Percentiles rank a stretch among this genome's conserved stretches.
phyloP scores from a whole-genome alignment of 306 rosid species.

The Dryas octopetala region DNA sequence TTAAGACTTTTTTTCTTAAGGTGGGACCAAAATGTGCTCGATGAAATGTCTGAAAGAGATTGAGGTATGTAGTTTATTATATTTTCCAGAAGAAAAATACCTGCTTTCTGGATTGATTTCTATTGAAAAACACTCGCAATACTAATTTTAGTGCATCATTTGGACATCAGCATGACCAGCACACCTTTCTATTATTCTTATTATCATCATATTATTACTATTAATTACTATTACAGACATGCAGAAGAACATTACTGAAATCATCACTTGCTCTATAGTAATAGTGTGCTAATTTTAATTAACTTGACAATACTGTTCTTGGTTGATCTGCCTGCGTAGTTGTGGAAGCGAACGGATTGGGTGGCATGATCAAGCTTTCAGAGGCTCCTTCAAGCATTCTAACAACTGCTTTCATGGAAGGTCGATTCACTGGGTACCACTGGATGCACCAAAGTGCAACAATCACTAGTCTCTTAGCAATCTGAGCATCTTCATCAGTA shows the following conservation, averaged over 20 bases:
- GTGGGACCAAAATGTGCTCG: no score
- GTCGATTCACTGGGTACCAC: slow-evolving; percentile 19
- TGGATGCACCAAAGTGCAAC: slow-evolving; percentile 24
- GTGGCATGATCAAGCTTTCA: slow-evolving; percentile 8
- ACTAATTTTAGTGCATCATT: not conserved
- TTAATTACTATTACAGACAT: no score
- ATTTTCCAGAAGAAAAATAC: no score
- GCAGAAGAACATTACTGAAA: no score
- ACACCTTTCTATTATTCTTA: no score
- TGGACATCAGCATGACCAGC: not conserved
- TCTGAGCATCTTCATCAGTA: not conserved
- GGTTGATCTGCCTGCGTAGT: not conserved
- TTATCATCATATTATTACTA: no score
- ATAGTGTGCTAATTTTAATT: not conserved
- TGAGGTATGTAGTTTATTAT: no score
- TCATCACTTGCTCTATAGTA: not conserved
- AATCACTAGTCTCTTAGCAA: slow-evolving; percentile 10
- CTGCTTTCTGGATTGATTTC: no score
- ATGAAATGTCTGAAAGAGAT: no score
- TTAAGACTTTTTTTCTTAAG: no score
- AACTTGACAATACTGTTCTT: not conserved
- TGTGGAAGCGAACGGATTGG: not conserved
- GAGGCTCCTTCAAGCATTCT: slow-evolving; percentile 18
- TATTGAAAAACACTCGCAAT: not conserved
- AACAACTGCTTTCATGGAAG: slow-evolving; percentile 12